Percentiles rank a stretch among this genome's conserved stretches.
Conservation (phyloP, 148 eudicot genomes). For the Nepenthes gracilis region DNA sequence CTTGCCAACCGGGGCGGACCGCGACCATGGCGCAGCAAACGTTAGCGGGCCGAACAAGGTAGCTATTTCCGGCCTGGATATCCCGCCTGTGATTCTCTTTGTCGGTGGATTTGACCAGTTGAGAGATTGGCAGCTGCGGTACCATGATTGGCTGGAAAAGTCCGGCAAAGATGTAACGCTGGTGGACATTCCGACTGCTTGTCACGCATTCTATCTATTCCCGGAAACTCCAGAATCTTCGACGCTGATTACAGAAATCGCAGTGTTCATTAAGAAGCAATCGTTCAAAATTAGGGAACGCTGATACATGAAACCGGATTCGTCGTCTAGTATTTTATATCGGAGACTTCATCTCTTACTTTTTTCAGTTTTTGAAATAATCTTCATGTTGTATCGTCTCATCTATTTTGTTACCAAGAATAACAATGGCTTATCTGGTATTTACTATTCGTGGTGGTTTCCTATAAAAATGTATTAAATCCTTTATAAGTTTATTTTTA, state of each 20-base stretch:
- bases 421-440: no score
- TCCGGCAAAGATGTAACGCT: slow-evolving; percentile 15
- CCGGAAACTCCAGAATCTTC: slow-evolving; percentile 18
- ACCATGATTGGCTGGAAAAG: slow-evolving; percentile 17
- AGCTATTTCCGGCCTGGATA: slow-evolving; percentile 17
- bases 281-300: background rate
- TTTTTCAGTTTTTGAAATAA: no score
- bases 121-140: slow-evolving; percentile 28
- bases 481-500: no score
- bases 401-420: no score
- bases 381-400: no score
- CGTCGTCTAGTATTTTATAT: no score
- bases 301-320: no score
- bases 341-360: no score
- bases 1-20: slow-evolving; percentile 20
- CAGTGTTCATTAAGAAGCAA: slow-evolving; percentile 15
- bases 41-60: slow-evolving; percentile 47
- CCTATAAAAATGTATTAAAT: no score
- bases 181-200: slow-evolving; percentile 22
- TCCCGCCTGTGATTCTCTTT: slow-evolving; percentile 20
- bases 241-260: slow-evolving; percentile 15
- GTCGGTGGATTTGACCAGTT: slow-evolving; percentile 36
- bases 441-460: no score
- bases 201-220: slow-evolving; percentile 28
- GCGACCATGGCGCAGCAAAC: slow-evolving; percentile 42